Conservation (phyloP, 2,329 filamentous ascomycete species). For the Neophaeococcomyces aloes region DNA sequence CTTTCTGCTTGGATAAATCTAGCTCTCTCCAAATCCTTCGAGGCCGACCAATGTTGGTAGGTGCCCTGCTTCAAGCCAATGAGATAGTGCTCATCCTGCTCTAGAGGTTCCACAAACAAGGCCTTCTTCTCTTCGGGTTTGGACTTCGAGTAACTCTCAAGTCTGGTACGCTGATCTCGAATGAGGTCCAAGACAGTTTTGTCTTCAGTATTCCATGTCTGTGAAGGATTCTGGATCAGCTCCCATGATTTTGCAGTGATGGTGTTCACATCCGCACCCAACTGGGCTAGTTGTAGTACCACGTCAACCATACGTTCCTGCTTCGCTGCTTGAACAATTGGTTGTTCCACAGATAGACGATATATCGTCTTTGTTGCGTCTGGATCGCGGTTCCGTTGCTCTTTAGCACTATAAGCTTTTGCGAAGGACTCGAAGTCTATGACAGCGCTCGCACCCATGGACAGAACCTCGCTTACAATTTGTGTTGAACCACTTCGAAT, state of each 20-base stretch:
- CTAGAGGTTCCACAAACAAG: constrained; percentile 14
- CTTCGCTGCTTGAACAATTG: constrained; percentile 52
- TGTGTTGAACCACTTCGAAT: constrained; percentile 43
- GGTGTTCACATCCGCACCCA: constrained; percentile 56
- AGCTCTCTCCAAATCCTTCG: constrained; percentile 30
- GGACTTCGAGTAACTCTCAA: constrained; percentile 37
- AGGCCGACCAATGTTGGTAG: constrained; percentile 50
- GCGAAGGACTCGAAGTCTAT: constrained; percentile 57
- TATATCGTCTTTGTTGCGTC: constrained; percentile 45
- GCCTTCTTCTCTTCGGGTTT: background rate
- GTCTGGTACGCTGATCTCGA: constrained; percentile 38
- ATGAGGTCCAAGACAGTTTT: constrained; percentile 52
- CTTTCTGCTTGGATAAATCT: constrained; percentile 20
- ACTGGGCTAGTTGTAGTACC: constrained; percentile 49
- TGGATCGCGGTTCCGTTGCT: constrained; percentile 25
- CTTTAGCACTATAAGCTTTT: constrained; percentile 38
- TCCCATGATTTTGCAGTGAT: constrained; percentile 36
- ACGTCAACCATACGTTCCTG: constrained; percentile 36
- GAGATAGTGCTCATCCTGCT: constrained; percentile 43
- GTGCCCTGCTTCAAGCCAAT: constrained; percentile 39
- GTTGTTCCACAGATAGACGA: constrained; percentile 46
- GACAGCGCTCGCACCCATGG: constrained; percentile 48
- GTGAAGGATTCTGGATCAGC: constrained; percentile 18
- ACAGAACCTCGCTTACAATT: constrained; percentile 51
- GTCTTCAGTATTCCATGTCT: constrained; percentile 22